Conservation (phyloP, 352 stramenopile genomes). For the Aphanomyces cochlioides region DNA sequence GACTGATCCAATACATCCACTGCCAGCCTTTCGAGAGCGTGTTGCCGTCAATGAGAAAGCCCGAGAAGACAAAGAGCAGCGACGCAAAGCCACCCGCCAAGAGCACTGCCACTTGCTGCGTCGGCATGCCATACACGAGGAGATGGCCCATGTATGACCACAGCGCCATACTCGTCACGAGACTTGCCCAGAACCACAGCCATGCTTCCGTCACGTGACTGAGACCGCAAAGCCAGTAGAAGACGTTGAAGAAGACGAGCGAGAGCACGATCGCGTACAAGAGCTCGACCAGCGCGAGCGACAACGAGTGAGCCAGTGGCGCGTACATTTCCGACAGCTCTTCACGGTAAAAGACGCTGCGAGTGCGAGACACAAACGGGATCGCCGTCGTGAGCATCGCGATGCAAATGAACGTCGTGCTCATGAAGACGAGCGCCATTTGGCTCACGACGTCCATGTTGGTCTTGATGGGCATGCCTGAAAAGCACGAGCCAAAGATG, state of each 20-base stretch:
- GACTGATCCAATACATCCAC: constrained; percentile 29
- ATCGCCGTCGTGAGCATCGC: constrained; percentile 38
- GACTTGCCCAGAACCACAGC: constrained; percentile 7
- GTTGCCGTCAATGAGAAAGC: constrained; percentile 24
- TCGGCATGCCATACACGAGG: constrained; percentile 5
- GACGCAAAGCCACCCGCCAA: constrained; percentile 2
- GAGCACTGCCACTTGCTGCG: constrained; percentile 14
- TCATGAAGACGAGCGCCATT: constrained; percentile 41
- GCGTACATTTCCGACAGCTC: constrained; percentile 19
- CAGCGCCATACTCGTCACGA: neutral
- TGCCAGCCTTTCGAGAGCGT: constrained; percentile 23
- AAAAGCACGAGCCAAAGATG: constrained; percentile 44
- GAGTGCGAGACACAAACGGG: constrained; percentile 1
- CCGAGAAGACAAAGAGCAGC: constrained; percentile 17
- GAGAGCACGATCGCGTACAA: neutral
- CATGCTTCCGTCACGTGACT: constrained; percentile 4
- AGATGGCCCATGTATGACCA: constrained; percentile 18
- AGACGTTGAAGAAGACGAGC: constrained; percentile 8
- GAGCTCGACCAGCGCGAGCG: constrained; percentile 3
- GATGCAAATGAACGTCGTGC: constrained; percentile 31
- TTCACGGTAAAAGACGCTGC: constrained; percentile 17
- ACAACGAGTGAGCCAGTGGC: neutral
- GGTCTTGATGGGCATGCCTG: constrained; percentile 9
- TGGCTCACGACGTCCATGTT: constrained; percentile 34
- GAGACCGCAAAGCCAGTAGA: constrained; percentile 17